Conservation (phyloP, 2,329 filamentous ascomycete genomes). For the Pseudogymnoascus sp. region DNA sequence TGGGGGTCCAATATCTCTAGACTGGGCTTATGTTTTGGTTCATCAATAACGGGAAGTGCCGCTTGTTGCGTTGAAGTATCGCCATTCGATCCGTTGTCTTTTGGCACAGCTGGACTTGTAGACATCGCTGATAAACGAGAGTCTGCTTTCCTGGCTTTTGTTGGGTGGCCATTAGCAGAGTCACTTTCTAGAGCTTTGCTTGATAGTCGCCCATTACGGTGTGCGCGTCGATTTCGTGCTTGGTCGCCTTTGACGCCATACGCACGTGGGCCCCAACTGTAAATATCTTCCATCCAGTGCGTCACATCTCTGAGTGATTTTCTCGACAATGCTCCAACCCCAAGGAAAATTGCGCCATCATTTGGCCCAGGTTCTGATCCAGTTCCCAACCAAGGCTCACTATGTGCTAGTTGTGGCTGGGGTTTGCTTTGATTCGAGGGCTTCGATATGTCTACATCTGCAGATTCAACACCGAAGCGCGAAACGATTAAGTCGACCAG, state of each 20-base stretch:
- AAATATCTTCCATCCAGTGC: slow-evolving; percentile 84
- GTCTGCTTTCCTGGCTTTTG: not conserved
- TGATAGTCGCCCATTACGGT: not conserved
- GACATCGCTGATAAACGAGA: not conserved
- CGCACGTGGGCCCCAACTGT: slow-evolving; percentile 72
- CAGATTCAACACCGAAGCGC: slow-evolving; percentile 57
- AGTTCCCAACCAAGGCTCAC: slow-evolving; percentile 61
- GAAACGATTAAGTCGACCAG: slow-evolving; percentile 83
- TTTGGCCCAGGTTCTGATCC: slow-evolving; percentile 60
- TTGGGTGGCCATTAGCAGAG: slow-evolving; percentile 28
- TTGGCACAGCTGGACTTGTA: not conserved
- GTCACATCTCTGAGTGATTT: slow-evolving; percentile 66
- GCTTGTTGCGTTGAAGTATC: not conserved
- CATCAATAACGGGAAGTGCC: not conserved
- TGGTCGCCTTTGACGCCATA: slow-evolving; percentile 82
- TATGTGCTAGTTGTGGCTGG: slow-evolving; percentile 24
- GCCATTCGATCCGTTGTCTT: not conserved
- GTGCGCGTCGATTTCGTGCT: slow-evolving; percentile 46
- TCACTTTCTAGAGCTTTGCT: not conserved
- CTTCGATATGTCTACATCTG: not conserved
- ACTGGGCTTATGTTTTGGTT: not conserved
- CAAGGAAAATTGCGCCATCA: slow-evolving; percentile 83
- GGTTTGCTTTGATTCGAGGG: slow-evolving; percentile 15
- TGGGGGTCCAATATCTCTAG: not conserved
- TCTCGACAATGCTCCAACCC: slow-evolving; percentile 64